These are phyloP conservation scores for Acer campestre DNA, from an alignment of 345 rosid genomes.

Conservation along the genomic window DNA sequence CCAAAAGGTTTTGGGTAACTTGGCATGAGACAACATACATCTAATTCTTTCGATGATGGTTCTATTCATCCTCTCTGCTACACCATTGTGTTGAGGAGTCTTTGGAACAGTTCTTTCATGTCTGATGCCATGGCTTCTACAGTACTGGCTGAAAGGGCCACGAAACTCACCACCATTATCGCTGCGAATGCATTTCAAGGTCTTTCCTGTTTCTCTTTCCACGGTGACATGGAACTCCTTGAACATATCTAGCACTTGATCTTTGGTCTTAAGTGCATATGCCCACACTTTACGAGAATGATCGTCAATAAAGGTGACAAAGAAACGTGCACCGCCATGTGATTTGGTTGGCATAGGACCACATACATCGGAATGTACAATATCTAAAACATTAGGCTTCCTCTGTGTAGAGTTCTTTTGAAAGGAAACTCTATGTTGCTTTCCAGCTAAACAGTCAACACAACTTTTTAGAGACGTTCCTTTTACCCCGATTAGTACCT, in stretches of 20 bases:
- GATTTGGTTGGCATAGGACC: not conserved
- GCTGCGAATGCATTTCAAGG: not conserved
- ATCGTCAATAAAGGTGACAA: conserved; percentile 17
- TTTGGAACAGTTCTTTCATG: not conserved
- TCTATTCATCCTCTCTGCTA: not conserved
- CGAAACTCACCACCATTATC: conserved; percentile 4
- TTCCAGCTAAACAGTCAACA: not conserved
- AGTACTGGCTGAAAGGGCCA: not conserved
- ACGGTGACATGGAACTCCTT: not conserved
- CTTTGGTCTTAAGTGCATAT: not conserved
- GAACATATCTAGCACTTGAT: not conserved
- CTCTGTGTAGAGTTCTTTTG: not conserved
- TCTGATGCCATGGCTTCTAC: not conserved
- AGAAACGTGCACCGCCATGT: not conserved
- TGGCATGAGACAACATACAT: conserved; percentile 8
- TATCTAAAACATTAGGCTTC: not conserved
- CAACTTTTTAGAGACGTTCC: conserved; percentile 3
- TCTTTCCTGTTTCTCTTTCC: not conserved
- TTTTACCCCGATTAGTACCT: not conserved
- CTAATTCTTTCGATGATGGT: not conserved
- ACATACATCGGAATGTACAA: not conserved
- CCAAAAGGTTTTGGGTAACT: conserved; percentile 1
- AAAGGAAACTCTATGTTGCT: not conserved
- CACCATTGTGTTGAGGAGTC: conserved; percentile 10
- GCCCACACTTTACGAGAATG: conserved; percentile 14